These are phyloP conservation scores for Phytophthora sojae DNA, from an alignment of 352 stramenopile genomes.

Conservation along the genomic window DNA sequence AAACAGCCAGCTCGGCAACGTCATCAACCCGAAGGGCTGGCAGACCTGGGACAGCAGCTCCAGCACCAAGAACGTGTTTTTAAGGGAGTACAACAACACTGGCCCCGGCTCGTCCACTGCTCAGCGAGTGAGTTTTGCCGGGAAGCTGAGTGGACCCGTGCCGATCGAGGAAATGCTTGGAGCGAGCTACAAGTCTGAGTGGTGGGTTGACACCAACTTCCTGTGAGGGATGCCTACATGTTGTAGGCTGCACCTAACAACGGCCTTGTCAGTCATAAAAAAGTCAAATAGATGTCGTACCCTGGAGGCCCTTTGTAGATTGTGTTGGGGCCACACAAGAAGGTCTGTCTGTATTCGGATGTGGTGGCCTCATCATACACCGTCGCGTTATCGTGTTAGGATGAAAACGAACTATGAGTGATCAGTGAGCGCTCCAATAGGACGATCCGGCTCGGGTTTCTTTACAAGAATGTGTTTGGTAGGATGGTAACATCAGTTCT, in stretches of 20 bases:
- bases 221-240: conserved; percentile 2
- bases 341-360: no score
- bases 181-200: conserved; percentile 4
- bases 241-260: neutral
- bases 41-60: neutral
- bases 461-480: no score
- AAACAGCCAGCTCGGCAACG: conserved; percentile 14
- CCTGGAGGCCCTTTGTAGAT: no score
- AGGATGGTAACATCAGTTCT: no score
- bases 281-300: neutral
- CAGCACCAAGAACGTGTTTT: conserved; percentile 16
- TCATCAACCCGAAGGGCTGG: conserved; percentile 19
- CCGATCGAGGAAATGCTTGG: conserved; percentile 2
- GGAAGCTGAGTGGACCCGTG: conserved; percentile 1
- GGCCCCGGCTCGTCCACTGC: conserved; percentile 1
- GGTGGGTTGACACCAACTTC: conserved; percentile 20
- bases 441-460: no score
- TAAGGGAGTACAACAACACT: conserved; percentile 24
- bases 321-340: no score
- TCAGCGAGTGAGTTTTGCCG: conserved; percentile 6
- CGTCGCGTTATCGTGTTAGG: no score
- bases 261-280: neutral
- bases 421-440: no score
- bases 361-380: no score
- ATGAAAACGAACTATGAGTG: no score